These are phyloP conservation scores for Lithocarpus polystachyus DNA, from an alignment of 306 rosid species.

Conservation along the genomic window DNA sequence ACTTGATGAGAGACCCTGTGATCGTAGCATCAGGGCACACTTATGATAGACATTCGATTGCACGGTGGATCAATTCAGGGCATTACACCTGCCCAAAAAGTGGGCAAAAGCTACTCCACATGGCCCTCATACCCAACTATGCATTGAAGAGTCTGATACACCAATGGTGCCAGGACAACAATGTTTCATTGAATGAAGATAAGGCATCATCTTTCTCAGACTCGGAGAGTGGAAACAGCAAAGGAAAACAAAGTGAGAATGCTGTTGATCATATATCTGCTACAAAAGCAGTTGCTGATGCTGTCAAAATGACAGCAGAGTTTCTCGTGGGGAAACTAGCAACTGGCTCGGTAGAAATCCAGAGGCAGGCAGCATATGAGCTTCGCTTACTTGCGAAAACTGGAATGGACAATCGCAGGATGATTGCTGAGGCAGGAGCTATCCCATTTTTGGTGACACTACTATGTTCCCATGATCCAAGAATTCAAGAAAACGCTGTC, in stretches of 20 bases:
- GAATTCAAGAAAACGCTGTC: constrained; percentile 84
- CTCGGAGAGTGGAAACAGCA: constrained; percentile 40
- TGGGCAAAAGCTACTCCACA: constrained; percentile 81
- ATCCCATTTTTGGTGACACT: constrained; percentile 79
- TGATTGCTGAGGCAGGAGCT: constrained; percentile 91
- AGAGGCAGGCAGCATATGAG: constrained; percentile 88
- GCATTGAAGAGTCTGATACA: constrained; percentile 81
- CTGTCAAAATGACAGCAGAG: constrained; percentile 87
- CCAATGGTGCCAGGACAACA: constrained; percentile 78
- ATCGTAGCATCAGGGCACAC: constrained; percentile 89
- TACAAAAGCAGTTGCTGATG: constrained; percentile 62
- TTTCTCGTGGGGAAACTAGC: constrained; percentile 94
- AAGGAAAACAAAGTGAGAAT: constrained; percentile 21
- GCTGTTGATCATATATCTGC: constrained; percentile 70
- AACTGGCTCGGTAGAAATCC: constrained; percentile 80
- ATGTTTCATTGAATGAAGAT: constrained; percentile 36
- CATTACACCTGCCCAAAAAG: constrained; percentile 91
- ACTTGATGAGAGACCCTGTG: constrained; percentile 86
- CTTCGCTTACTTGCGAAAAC: constrained; percentile 80
- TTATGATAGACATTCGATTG: constrained; percentile 72
- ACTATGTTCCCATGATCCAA: constrained; percentile 61
- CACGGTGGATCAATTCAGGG: constrained; percentile 88
- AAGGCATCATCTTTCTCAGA: constrained; percentile 22
- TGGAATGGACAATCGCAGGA: constrained; percentile 67
- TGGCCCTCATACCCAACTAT: constrained; percentile 85